These are phyloP conservation scores for Globomyces sp. DNA, from an alignment of 371 early-diverging fungal genomes.

Conservation along the genomic window DNA sequence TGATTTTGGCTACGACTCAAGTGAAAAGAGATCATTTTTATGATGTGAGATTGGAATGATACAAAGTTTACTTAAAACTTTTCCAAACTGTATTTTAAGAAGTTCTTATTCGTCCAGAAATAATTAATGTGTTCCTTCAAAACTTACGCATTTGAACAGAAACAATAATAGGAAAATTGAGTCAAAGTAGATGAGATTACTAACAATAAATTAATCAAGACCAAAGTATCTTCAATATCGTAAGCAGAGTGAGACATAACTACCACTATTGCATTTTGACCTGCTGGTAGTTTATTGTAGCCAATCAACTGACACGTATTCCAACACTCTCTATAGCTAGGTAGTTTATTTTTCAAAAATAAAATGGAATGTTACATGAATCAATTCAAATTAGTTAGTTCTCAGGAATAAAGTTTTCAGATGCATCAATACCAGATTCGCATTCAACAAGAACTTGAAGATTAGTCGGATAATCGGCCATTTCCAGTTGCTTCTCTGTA, in stretches of 20 bases:
- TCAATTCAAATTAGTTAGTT: conserved; percentile 97
- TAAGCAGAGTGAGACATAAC: conserved; percentile 99
- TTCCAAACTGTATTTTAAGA: too few species aligned
- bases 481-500: not conserved
- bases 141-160: too few species aligned
- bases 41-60: too few species aligned
- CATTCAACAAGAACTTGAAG: conserved; percentile 13
- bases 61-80: too few species aligned
- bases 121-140: too few species aligned
- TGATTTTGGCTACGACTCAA: too few species aligned
- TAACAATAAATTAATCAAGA: conserved; percentile 76
- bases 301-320: conserved; percentile 97
- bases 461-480: conserved; percentile 5
- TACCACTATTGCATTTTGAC: conserved; percentile 99
- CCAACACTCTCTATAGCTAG: conserved; percentile 98
- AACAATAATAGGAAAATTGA: too few species aligned
- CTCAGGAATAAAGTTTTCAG: conserved; percentile 16
- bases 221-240: conserved; percentile 99
- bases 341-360: conserved; percentile 96
- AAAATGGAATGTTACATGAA: conserved; percentile 63
- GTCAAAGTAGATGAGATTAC: too few species aligned
- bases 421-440: conserved; percentile 16
- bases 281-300: conserved; percentile 98
- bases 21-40: too few species aligned
- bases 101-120: too few species aligned